These are phyloP conservation scores for Penicillium italicum DNA, from an alignment of 2,329 filamentous ascomycete genomes.

Conservation along the genomic window DNA sequence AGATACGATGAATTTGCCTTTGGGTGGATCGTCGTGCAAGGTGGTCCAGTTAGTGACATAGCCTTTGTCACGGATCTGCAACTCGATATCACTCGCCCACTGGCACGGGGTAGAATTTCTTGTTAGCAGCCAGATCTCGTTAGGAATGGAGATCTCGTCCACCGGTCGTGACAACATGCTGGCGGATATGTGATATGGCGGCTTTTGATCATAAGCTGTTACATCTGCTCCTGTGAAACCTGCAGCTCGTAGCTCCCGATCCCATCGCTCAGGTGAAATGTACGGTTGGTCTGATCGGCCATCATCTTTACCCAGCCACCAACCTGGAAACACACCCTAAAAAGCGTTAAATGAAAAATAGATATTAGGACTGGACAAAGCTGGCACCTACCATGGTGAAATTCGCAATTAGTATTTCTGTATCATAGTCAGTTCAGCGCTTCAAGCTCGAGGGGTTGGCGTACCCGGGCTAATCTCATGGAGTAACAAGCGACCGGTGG, in stretches of 20 bases:
- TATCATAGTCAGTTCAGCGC: neutral
- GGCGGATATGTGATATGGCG: neutral
- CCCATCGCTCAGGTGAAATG: neutral
- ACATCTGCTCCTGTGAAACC: constrained; percentile 5
- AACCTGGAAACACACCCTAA: constrained; percentile 1
- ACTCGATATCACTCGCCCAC: neutral
- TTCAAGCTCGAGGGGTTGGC: neutral
- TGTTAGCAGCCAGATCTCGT: neutral
- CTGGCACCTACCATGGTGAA: neutral
- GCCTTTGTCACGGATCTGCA: neutral
- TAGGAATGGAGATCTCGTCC: neutral
- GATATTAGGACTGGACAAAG: neutral
- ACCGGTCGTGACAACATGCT: neutral
- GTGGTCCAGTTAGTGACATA: neutral
- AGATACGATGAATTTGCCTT: neutral
- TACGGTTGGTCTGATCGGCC: neutral
- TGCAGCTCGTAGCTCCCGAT: neutral
- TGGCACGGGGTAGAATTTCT: neutral
- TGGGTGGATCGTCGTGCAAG: neutral
- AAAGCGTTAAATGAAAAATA: neutral
- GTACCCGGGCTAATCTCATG: constrained; percentile 36
- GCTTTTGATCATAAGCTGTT: neutral
- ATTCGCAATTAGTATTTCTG: constrained; percentile 4
- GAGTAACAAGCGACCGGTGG: constrained; percentile 47
- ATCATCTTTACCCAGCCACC: constrained; percentile 10